phyloP scores from a whole-genome alignment of 1,284 basidiomycete species.

The Ceratobasidium papillatum region DNA sequence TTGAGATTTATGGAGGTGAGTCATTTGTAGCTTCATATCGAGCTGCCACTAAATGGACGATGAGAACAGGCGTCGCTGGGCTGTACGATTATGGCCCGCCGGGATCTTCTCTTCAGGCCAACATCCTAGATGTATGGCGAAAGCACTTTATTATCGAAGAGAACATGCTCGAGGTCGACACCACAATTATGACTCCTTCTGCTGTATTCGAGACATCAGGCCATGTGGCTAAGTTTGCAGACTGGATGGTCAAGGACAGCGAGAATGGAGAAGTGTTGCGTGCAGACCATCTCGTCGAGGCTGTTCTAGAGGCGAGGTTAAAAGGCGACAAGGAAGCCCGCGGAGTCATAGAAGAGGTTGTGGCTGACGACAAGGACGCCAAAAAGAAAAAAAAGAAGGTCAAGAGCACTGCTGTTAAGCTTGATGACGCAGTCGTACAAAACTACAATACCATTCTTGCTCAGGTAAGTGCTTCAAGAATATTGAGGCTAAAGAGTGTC shows the following conservation, averaged over 20 bases:
- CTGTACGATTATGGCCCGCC: constrained; percentile 97
- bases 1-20: constrained; percentile 97
- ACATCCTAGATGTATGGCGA: constrained; percentile 97
- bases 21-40: constrained; percentile 37
- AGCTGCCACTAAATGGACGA: constrained; percentile 9
- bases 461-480: constrained; percentile 63
- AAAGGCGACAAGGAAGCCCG: constrained; percentile 95
- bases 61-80: constrained; percentile 82
- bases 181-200: constrained; percentile 95
- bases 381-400: constrained; percentile 85
- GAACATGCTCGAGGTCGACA: constrained; percentile 98
- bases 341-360: constrained; percentile 63
- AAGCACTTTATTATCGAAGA: constrained; percentile 99
- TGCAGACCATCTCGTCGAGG: constrained; percentile 96
- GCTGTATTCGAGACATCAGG: constrained; percentile 98
- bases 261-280: constrained; percentile 96
- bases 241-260: constrained; percentile 99
- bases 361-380: constrained; percentile 63
- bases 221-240: constrained; percentile 97
- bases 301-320: constrained; percentile 88
- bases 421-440: constrained; percentile 77
- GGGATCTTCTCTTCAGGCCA: constrained; percentile 94
- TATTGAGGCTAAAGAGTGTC: not conserved
- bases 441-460: constrained; percentile 88
- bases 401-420: constrained; percentile 78